Evolutionary conservation across 2,329 filamentous ascomycete species (phyloP).

Genomic region (Ceratocystis destructans): DNA sequence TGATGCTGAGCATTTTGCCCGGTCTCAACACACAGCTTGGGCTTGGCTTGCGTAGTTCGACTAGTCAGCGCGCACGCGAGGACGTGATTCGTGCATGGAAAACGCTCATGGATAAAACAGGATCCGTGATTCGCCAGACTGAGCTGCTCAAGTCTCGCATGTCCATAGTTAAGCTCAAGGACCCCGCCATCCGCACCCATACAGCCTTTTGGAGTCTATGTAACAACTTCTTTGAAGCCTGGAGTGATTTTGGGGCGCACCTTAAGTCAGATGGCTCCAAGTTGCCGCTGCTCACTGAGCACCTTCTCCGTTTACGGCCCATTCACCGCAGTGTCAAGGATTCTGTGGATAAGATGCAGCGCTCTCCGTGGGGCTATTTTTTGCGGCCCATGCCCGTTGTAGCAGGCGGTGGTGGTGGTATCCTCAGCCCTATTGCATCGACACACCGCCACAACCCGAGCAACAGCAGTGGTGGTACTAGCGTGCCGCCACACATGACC

Average conservation of each 20-base stretch:
- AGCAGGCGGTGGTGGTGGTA: slow-evolving; percentile 8
- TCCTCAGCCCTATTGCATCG: slow-evolving; percentile 18
- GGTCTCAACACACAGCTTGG: slow-evolving; percentile 53
- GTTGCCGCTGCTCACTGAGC: slow-evolving; percentile 47
- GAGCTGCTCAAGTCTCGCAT: slow-evolving; percentile 60
- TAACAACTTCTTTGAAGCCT: slow-evolving; percentile 58
- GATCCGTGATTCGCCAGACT: slow-evolving; percentile 56
- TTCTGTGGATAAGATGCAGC: slow-evolving; percentile 55
- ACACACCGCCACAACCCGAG: slow-evolving; percentile 14
- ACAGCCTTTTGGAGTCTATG: slow-evolving; percentile 54
- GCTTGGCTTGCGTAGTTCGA: slow-evolving; percentile 48
- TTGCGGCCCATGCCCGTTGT: slow-evolving; percentile 24
- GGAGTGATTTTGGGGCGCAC: slow-evolving; percentile 49
- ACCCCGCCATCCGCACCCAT: slow-evolving; percentile 58
- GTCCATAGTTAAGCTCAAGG: slow-evolving; percentile 69
- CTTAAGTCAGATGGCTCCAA: slow-evolving; percentile 40
- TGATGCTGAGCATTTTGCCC: slow-evolving; percentile 59
- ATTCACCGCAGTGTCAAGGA: slow-evolving; percentile 76
- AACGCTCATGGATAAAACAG: slow-evolving; percentile 56
- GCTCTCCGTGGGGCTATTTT: slow-evolving; percentile 42
- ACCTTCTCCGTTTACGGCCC: slow-evolving; percentile 60
- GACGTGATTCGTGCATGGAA: slow-evolving; percentile 53
- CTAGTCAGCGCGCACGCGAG: slow-evolving; percentile 42
- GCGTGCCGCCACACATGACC: slow-evolving; percentile 30
- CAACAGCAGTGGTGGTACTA: slow-evolving; percentile 5